Evolutionary conservation across 495 filamentous ascomycete genomes (phyloP), one percentile per base, ranked within the genome.

Genomic region (Aspergillus sclerotioniger): DNA sequence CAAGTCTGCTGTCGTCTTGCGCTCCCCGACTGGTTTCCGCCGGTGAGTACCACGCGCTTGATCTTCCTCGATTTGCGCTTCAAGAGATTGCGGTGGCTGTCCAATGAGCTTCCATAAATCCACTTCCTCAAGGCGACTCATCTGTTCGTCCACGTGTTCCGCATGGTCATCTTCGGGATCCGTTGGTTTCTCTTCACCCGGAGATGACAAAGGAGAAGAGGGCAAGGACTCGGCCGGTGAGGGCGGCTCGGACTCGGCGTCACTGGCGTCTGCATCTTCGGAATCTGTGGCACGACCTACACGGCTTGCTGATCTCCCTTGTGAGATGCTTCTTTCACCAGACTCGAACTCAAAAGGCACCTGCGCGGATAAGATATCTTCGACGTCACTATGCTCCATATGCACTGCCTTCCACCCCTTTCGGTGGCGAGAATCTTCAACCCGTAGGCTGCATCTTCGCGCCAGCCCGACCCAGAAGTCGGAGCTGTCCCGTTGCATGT

Each of bases 391-490:
- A 57, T 84, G 83, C 41, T 63, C 53, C 62, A 88, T 67, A 46
- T 65, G 49, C 62, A 62, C 56, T 39, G 68, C 39, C 48, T 64
- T 56, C 51, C 62, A 66, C 50, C 73, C 51, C 54, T 68, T 65
- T 32, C 67, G 67, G 43, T 72, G 63, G 48, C 64, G 59, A 15
- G 63, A 62, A 41, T 87, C 77, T 33, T 75, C 73, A 12, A 92
- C 83, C 25, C 77, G 63, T 6, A 92, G 57, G 31, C 78, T 69
- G 60, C 86, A 78, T 59, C 85, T 78, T 53, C 88, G 78, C 7
- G 89, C 78, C 29, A 80, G 67, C 3, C 67, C 69, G n/a, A 74
- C 72, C 84, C 90, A 91, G 51, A 84, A 85, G 12, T 82, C 71
- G 16, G 61, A 62, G 19, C 65, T 43, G 25, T 71, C 55, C 16